Conservation (phyloP, 1,284 basidiomycete species). For the Puccinia polysora region DNA sequence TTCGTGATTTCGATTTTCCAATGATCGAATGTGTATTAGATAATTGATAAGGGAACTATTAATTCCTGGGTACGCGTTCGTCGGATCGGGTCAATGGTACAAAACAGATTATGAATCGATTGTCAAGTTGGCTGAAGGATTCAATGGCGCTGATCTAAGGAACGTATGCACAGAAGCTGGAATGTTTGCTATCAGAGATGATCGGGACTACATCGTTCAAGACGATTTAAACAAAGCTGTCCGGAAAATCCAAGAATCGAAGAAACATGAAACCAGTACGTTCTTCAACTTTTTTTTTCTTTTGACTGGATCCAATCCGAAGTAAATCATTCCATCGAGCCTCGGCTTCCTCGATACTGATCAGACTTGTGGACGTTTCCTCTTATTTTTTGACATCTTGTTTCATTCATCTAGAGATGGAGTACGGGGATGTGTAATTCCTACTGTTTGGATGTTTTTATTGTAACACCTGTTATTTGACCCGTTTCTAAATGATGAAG, state of each 20-base stretch:
- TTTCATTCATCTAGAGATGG: slow-evolving; percentile 28
- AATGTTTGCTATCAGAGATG: slow-evolving; percentile 98
- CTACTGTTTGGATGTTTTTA: slow-evolving; percentile 7
- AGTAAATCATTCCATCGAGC: no score
- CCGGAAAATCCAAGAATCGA: slow-evolving; percentile 77
- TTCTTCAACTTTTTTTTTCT: background rate
- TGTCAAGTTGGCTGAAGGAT: slow-evolving; percentile 89
- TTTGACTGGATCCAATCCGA: background rate
- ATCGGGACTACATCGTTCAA: slow-evolving; percentile 82
- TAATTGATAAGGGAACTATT: no score
- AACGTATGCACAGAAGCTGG: slow-evolving; percentile 98
- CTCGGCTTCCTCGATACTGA: no score
- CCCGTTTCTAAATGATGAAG: no score
- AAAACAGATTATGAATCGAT: slow-evolving; percentile 80
- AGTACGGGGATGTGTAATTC: slow-evolving; percentile 42
- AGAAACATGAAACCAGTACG: slow-evolving; percentile 50
- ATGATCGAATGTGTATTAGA: no score
- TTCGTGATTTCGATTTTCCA: slow-evolving; percentile 7
- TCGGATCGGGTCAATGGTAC: background rate
- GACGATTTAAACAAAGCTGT: slow-evolving; percentile 98
- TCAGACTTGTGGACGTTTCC: no score
- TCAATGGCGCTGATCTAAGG: slow-evolving; percentile 91
- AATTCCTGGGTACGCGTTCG: no score
- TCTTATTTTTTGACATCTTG: background rate
- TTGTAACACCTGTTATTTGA: slow-evolving; percentile 16